Evolutionary conservation across 495 filamentous ascomycete species (phyloP).

Genomic region (Penicillium manginii): DNA sequence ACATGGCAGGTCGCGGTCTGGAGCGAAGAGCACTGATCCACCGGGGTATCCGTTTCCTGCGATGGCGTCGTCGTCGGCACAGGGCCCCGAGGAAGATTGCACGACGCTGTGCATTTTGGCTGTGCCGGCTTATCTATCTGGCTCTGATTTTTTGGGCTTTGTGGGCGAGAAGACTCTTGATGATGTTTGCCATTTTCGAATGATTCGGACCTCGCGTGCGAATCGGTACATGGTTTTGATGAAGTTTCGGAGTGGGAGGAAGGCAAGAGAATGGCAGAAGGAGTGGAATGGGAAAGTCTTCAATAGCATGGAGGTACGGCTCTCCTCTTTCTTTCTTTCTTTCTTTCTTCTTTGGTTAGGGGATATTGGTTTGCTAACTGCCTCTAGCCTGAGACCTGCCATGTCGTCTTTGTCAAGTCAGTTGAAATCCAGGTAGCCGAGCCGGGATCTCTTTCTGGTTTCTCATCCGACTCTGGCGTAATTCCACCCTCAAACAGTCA

Average conservation of each 20-base stretch:
- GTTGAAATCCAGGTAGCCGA: constrained; percentile 65
- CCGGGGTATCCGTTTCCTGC: constrained; percentile 29
- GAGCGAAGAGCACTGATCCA: neutral
- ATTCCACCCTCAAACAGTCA: constrained; percentile 48
- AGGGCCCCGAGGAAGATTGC: constrained; percentile 61
- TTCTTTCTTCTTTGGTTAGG: neutral
- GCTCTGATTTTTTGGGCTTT: constrained; percentile 89
- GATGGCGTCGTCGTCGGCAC: constrained; percentile 19
- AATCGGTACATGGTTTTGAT: constrained; percentile 97
- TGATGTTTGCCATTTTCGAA: constrained; percentile 90
- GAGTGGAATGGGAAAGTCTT: constrained; percentile 96
- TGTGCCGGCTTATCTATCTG: constrained; percentile 90
- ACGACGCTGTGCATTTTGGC: constrained; percentile 94
- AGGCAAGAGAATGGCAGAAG: constrained; percentile 77
- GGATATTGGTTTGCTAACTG: constrained; percentile 24
- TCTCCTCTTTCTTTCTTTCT: constrained; percentile 7
- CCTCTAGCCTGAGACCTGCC: constrained; percentile 86
- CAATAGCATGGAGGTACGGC: constrained; percentile 85
- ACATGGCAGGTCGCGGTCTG: neutral
- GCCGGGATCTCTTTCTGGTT: constrained; percentile 21
- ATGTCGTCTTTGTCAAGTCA: constrained; percentile 92
- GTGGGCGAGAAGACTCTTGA: constrained; percentile 88
- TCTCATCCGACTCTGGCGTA: constrained; percentile 33
- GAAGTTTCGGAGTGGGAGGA: constrained; percentile 81
- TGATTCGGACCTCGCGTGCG: constrained; percentile 85